phyloP scores from a whole-genome alignment of 805 yeast species.

The Myxozyma lipomycoides region DNA sequence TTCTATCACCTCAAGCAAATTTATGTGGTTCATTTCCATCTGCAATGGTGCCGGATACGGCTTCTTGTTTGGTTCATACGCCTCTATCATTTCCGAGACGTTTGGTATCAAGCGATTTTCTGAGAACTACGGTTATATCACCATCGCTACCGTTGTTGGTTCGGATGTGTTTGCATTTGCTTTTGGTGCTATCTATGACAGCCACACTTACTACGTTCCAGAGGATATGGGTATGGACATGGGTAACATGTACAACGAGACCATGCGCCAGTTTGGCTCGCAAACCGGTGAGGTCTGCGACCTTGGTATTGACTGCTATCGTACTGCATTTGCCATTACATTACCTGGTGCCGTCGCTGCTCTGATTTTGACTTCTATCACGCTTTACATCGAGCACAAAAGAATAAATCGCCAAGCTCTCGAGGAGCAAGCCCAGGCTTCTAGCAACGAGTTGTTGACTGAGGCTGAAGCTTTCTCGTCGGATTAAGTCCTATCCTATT shows the following conservation, averaged over 20 bases:
- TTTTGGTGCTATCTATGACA: conserved; percentile 64
- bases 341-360: conserved; percentile 23
- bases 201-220: conserved; percentile 33
- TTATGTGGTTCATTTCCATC: conserved; percentile 51
- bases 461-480: not conserved
- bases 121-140: conserved; percentile 69
- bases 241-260: conserved; percentile 8
- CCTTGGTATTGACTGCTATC: conserved; percentile 23
- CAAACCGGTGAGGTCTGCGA: conserved; percentile 27
- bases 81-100: conserved; percentile 69
- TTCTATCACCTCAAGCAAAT: conserved; percentile 36
- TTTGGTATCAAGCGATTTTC: conserved; percentile 68
- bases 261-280: conserved; percentile 20
- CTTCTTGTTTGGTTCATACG: conserved; percentile 63
- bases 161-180: conserved; percentile 56
- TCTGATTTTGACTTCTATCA: conserved; percentile 8
- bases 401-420: not conserved
- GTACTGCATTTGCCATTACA: conserved; percentile 25
- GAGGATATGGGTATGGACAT: conserved; percentile 9
- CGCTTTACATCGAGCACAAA: conserved; percentile 14
- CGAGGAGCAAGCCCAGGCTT: not conserved
- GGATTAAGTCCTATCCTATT: not conserved
- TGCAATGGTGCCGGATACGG: conserved; percentile 70
- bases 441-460: not conserved
- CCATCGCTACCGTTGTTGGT: conserved; percentile 55